Evolutionary conservation across 495 filamentous ascomycete species (phyloP).

Genomic region (Corynascus novoguineensis): DNA sequence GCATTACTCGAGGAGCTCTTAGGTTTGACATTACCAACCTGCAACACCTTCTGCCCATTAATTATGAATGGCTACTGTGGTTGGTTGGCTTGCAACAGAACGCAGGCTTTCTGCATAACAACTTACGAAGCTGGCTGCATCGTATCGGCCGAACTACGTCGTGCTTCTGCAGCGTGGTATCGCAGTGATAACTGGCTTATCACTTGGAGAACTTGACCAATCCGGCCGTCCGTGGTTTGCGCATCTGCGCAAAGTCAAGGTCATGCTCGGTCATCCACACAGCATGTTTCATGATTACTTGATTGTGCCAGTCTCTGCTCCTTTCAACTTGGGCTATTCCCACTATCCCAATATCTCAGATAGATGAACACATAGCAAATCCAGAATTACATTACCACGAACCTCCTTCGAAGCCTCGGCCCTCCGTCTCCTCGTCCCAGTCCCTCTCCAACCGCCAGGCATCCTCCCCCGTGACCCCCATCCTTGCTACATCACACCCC

Average conservation of each 20-base stretch:
- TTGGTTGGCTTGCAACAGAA: background rate
- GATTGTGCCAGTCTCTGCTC: background rate
- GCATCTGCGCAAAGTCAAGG: background rate
- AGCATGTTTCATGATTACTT: too few species aligned
- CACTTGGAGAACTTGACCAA: background rate
- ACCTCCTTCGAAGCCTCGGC: conserved; percentile 11
- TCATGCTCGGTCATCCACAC: too few species aligned
- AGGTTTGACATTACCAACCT: too few species aligned
- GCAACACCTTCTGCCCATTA: too few species aligned
- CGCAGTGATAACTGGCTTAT: background rate
- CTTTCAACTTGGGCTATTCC: too few species aligned
- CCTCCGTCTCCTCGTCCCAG: conserved; percentile 18
- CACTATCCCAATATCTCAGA: too few species aligned
- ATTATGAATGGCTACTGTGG: too few species aligned
- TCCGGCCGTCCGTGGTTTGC: background rate
- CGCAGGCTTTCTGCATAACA: background rate
- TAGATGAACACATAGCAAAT: background rate
- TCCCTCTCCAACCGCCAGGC: conserved; percentile 29
- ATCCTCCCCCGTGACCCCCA: conserved; percentile 30
- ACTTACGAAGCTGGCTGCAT: background rate
- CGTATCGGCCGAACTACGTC: background rate
- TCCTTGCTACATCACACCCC: conserved; percentile 22
- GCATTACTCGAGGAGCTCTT: too few species aligned
- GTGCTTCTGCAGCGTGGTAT: background rate
- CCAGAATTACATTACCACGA: conserved; percentile 7